Percentiles rank a stretch among this genome's conserved stretches.
These are phyloP conservation scores for Astrothelium subdiscretum DNA, from an alignment of 495 filamentous ascomycete species.

Conservation along the genomic window DNA sequence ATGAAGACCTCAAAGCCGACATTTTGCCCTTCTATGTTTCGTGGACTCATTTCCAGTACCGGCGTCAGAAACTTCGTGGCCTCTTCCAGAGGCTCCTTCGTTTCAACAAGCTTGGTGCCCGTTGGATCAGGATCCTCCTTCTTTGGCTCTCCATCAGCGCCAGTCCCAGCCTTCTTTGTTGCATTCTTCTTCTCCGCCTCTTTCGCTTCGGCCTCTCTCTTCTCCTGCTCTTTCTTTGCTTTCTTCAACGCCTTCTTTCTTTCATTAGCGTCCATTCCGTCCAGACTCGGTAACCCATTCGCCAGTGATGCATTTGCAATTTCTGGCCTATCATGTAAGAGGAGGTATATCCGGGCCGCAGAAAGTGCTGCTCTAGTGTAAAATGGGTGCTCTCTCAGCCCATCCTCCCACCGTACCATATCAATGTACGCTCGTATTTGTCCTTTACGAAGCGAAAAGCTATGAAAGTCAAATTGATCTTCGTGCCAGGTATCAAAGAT, in stretches of 20 bases:
- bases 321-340: conserved; percentile 64
- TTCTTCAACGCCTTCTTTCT: conserved; percentile 92
- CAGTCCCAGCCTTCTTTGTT: conserved; percentile 34
- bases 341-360: conserved; percentile 68
- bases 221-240: conserved; percentile 83
- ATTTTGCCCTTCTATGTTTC: conserved; percentile 69
- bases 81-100: conserved; percentile 70
- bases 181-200: conserved; percentile 55
- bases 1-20: conserved; percentile 85
- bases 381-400: conserved; percentile 81
- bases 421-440: conserved; percentile 91
- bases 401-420: conserved; percentile 94
- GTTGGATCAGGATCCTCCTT: conserved; percentile 85
- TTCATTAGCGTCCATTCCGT: conserved; percentile 53
- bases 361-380: conserved; percentile 76
- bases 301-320: conserved; percentile 44
- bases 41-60: conserved; percentile 69
- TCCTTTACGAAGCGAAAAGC: conserved; percentile 88
- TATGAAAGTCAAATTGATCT: conserved; percentile 98
- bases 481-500: conserved; percentile 97
- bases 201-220: conserved; percentile 67
- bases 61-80: conserved; percentile 77
- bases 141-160: conserved; percentile 41
- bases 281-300: conserved; percentile 39
- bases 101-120: conserved; percentile 64